A percentile compares a stretch with the other conserved stretches of the same genome.
phyloP scores from a whole-genome alignment of 768 basidiomycete species.

The Hygrophorus pudorinus region DNA sequence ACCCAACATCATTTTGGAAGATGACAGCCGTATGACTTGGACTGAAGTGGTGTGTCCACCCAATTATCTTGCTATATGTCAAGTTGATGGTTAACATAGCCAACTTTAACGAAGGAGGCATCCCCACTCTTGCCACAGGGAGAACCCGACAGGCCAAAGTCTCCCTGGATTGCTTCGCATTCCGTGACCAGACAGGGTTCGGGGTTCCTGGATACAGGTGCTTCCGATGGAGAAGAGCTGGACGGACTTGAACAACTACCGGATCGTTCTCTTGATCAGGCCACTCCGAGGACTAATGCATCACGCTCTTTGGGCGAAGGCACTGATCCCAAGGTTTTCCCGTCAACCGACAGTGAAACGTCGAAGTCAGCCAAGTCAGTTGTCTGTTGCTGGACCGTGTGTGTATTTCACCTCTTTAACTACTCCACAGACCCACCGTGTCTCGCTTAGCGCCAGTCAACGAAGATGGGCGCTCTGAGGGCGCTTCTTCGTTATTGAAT shows the following conservation, averaged over 20 bases:
- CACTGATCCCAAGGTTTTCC: constrained; percentile 10
- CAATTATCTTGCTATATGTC: too few relatives aligned
- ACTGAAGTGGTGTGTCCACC: too few relatives aligned
- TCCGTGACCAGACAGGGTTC: constrained; percentile 24
- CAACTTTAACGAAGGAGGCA: not conserved
- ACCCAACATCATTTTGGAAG: too few relatives aligned
- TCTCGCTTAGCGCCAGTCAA: constrained; percentile 12
- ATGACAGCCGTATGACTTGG: too few relatives aligned
- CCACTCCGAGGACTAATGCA: not conserved
- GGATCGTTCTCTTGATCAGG: not conserved
- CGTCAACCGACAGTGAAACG: constrained; percentile 1
- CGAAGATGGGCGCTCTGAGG: constrained; percentile 8
- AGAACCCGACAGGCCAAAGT: constrained; percentile 14
- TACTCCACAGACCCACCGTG: constrained; percentile 7
- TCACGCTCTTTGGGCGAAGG: too few relatives aligned
- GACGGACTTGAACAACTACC: constrained; percentile 12
- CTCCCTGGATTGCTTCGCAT: constrained; percentile 23
- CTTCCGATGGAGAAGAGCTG: not conserved
- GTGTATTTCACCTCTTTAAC: not conserved
- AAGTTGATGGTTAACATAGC: too few relatives aligned
- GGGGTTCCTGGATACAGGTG: not conserved
- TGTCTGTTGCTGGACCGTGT: not conserved
- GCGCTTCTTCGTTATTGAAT: constrained; percentile 1
- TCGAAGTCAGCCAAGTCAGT: not conserved
- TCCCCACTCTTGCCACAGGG: not conserved